Base-by-base conservation (phyloP, 202 grass and related monocot genomes). In the Zoysia matrella region DNA sequence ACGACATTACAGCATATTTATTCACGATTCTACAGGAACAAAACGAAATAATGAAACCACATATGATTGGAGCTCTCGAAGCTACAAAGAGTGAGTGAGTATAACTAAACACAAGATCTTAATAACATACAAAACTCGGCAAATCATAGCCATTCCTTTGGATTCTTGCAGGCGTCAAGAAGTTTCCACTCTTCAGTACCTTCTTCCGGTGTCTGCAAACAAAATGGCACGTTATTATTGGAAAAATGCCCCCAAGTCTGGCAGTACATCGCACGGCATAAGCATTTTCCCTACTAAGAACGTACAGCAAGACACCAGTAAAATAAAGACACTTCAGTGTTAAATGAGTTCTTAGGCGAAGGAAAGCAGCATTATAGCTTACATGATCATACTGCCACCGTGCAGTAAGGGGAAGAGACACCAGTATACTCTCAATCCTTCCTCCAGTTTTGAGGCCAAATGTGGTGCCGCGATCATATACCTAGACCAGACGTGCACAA, bases 351-450 rank as follows among this genome's bases (percentile, higher is more conserved):
- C 6, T 63, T 4, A 11, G 78, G 74, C 15, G 36, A 13, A 51
- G 52, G 0, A 9, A 71, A 49, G 36, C 13, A 13, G 3, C 39
- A 45, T 69, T 62, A 85, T 36, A 79, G 69, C 93, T 88, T 94
- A 99, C 96, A 89, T 99, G 92, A 69, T 99, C 93, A 9, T 99
- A 99, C 81, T 95, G 77, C 96, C 96, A 99, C 39, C 96, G 86
- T 39, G 93, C 89, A 2, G 96, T 94, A 8, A 99, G 85, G 40
- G 96, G 96, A 57, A 99, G 85, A 50, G 96, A 99, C 43, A 99
- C 93, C 9, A 99, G 89, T 78, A 99, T 99, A 71, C 96, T 99
- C 69, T 99, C 96, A 8, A 99, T 99, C 85, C 96, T 88, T 47
- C 96, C 96, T 43, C 96, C 96, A 45, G 96, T 99, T 82, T 99